phyloP scores from a whole-genome alignment of 179 eudicot genomes.

The Sideroxylon spinosum region DNA sequence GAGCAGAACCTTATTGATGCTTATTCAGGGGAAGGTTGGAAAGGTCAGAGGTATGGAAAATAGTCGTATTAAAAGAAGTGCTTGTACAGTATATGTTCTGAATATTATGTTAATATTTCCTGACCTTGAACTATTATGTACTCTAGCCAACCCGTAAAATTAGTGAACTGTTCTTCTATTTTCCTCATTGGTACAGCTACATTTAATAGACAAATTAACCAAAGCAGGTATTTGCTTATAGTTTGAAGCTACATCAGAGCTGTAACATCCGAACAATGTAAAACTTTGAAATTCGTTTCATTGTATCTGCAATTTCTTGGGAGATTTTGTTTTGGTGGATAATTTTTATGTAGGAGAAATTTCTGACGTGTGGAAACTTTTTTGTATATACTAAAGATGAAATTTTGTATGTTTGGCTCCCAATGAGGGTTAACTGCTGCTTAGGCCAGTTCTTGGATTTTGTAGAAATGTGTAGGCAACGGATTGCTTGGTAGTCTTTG shows the following conservation, averaged over 20 bases:
- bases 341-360: neutral
- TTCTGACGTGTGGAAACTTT: no score
- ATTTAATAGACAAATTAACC: neutral
- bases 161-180: neutral
- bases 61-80: neutral
- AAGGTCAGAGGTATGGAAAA: conserved; percentile 81
- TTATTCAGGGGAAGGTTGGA: conserved; percentile 91
- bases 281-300: neutral
- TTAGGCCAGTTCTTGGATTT: no score
- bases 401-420: no score
- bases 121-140: neutral
- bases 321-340: neutral
- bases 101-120: neutral
- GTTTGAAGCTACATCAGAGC: neutral
- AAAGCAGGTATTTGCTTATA: neutral
- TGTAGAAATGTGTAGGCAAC: no score
- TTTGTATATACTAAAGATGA: no score
- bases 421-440: no score
- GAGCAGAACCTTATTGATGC: conserved; percentile 96
- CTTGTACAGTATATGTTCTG: neutral
- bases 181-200: neutral
- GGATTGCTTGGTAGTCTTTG: no score
- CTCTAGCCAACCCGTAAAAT: neutral
- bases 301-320: neutral
- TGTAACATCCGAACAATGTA: neutral